Evolutionary conservation across 148 eudicot genomes (phyloP), one percentile per base, ranked within the genome.

Genomic region (Rhododendron williamsianum): DNA sequence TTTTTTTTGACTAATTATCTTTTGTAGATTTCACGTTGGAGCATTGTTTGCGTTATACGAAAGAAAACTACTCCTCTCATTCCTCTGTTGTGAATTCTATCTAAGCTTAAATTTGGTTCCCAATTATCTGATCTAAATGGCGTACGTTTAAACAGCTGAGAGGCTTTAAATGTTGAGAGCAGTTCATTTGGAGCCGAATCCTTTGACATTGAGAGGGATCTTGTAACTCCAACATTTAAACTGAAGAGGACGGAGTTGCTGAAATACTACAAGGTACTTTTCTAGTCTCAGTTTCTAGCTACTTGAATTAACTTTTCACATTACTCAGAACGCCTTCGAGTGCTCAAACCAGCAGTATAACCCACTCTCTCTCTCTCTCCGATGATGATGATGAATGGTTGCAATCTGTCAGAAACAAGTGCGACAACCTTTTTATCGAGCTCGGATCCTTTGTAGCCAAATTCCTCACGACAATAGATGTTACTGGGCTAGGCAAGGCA

Each of bases 151-250:
- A 54, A 84, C 98, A 97, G 98, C 93, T 97, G 76, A 93, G 96
- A 80, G 96, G 99, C 2, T 97, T 95, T 82, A 97, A 93, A 90
- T 94, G 98, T 71, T 97, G 49, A 90, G 76, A 89, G 94, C 91
- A 35, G 95, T 95, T 85, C 90, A 89, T 86, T 83, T 97, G 79
- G 99, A 97, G 86, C 94, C 99, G 2, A 19, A 82, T 86, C 98
- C 93, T 77, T 95, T 97, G 99, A 97, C 90, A 79, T 97, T 6
- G 95, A 92, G 74, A 91, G 98, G 81, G 98, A 95, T 84, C 82
- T 97, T 81, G 88, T 97, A n/a, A 97, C 99, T 41, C 99, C 99
- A 48, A 97, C 99, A n/a, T 97, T 95, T 72, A 95, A 97, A 87
- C 89, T 95, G 89, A 97, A 97, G 89, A 92, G 99, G 91, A 96